Base-by-base conservation (phyloP, 179 eudicot species). In the Beta corolliflora region DNA sequence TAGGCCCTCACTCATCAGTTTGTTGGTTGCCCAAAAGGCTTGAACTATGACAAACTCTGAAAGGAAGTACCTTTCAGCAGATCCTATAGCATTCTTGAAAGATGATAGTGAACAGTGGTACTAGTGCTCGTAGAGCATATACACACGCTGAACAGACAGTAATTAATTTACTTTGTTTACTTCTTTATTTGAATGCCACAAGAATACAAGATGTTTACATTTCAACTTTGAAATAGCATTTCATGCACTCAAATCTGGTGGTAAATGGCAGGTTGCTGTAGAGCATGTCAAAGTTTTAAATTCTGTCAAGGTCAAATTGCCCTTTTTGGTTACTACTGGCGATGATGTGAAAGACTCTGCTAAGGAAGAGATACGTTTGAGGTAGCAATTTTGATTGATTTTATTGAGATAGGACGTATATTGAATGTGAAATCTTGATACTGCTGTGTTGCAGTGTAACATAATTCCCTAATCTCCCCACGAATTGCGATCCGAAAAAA, bases 331-430 rank as follows among this genome's bases (percentile, higher is more conserved):
- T 77, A 93, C 99, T 52, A 91, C 93, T 77, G 82, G 91, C 50
- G 98, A 95, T 77, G 98, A 91, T 81, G 93, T 89, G 77, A 92
- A 93, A 81, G 97, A 92, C 84, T 85, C 89, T 48, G 78, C 84
- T 18, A 95, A 92, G 88, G 99, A 93, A 84, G 99, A 95, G 82
- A 92, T 92, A 74, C 93, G 97, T 65, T 86, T 95, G 88, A 91
- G 99, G 99, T 95, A 88, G 54, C 48, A 79, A 13, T 76, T 48
- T 75, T 5, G 46, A 81, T 56, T 53, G 66, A 48, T 53, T n/a
- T 54, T 54, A 11, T 4, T 73, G 61, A 36, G 55, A 3, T 48
- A 16, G 11, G 55, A 64, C 70, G 16, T 80, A 14, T 50, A 31
- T 29, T 81, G 31, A 44, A 77, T 68, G 19, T 6, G 2, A 63